These are phyloP conservation scores for Vachellia collinsii DNA, from an alignment of 306 rosid species.

Conservation along the genomic window DNA sequence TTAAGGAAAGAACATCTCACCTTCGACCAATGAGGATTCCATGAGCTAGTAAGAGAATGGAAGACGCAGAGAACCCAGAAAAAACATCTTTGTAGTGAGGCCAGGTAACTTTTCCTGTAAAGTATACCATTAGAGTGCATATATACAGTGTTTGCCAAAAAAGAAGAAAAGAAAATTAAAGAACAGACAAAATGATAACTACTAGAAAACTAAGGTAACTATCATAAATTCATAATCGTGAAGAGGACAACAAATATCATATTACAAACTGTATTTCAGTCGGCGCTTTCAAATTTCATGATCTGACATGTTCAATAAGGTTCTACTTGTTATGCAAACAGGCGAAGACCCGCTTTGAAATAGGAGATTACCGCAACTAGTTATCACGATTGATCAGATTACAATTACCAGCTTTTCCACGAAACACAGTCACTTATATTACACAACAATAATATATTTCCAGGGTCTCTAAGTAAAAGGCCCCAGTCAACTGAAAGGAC, in stretches of 20 bases:
- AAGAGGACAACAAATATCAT: neutral
- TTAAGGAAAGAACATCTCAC: constrained; percentile 43
- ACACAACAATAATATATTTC: constrained; percentile 16
- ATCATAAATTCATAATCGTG: neutral
- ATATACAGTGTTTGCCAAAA: constrained; percentile 9
- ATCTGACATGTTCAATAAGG: constrained; percentile 16
- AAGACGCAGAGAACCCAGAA: constrained; percentile 40
- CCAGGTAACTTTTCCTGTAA: constrained; percentile 49
- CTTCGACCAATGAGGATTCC: constrained; percentile 84
- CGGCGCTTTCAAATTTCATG: constrained; percentile 12
- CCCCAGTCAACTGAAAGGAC: constrained; percentile 15
- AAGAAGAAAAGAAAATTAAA: constrained; percentile 4
- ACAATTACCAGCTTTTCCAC: constrained; percentile 14
- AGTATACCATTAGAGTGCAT: constrained; percentile 16
- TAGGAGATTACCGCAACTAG: constrained; percentile 26
- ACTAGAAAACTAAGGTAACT: constrained; percentile 15
- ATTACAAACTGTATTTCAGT: constrained; percentile 29
- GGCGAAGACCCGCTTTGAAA: neutral
- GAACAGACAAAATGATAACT: constrained; percentile 26
- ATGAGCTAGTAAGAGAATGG: constrained; percentile 49
- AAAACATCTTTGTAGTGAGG: constrained; percentile 49
- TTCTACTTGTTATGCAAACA: constrained; percentile 30
- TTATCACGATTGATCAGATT: constrained; percentile 5
- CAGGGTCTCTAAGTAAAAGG: constrained; percentile 27
- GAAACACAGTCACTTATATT: constrained; percentile 4